These are phyloP conservation scores for Poa pratensis DNA, from an alignment of 176 grass and related monocot species.

Conservation along the genomic window DNA sequence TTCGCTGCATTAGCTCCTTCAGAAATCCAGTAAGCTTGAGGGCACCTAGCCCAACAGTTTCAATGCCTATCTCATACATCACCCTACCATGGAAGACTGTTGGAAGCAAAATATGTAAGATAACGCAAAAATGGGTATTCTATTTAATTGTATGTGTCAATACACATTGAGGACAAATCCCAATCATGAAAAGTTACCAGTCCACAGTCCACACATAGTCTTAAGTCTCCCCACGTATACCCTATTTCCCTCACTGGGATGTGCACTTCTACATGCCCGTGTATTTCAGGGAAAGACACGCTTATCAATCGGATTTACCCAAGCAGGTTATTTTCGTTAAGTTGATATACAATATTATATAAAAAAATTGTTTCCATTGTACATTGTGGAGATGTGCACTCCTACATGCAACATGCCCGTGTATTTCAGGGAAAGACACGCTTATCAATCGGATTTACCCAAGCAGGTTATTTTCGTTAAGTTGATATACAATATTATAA, in stretches of 20 bases:
- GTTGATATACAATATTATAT: not conserved
- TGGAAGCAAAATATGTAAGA: conserved; percentile 43
- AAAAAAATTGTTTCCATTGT: not conserved
- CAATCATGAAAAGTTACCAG: not conserved
- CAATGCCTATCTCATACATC: conserved; percentile 83
- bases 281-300: not conserved
- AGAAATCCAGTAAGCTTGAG: conserved; percentile 93
- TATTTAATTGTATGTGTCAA: not conserved
- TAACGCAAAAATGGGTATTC: not conserved
- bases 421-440: not conserved
- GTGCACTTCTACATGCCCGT: not conserved
- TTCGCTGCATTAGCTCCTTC: conserved; percentile 82
- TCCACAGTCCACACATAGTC: not conserved
- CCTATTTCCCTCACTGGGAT: not conserved
- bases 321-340: conserved; percentile 11
- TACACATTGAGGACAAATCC: not conserved
- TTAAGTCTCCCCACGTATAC: not conserved
- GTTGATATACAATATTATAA: not conserved
- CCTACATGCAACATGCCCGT: not conserved
- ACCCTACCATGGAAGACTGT: conserved; percentile 85
- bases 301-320: not conserved
- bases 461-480: conserved; percentile 9
- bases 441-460: not conserved
- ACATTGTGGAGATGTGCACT: not conserved
- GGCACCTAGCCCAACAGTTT: conserved; percentile 83